Evolutionary conservation across 495 filamentous ascomycete species (phyloP).

Genomic region (Cryomyces minteri): DNA sequence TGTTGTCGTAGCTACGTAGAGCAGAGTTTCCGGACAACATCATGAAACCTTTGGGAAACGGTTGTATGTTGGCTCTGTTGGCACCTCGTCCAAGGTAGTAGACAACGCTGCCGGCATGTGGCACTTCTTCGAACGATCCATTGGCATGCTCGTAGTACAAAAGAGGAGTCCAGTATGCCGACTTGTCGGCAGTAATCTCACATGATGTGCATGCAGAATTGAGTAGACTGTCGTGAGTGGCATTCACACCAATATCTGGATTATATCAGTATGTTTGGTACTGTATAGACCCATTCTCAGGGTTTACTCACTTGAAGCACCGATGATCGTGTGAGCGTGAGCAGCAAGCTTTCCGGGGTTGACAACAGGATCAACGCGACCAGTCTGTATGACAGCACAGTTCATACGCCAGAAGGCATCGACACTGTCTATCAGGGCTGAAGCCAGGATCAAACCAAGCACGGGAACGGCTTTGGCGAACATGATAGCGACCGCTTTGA

Average conservation of each 20-base stretch:
- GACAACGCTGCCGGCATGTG: conserved; percentile 20
- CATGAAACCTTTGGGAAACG: conserved; percentile 26
- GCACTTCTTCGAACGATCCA: conserved; percentile 24
- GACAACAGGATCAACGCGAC: conserved; percentile 21
- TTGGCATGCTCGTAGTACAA: conserved; percentile 42
- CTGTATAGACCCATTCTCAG: background rate
- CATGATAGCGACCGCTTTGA: too few relatives aligned
- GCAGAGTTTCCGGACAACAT: conserved; percentile 25
- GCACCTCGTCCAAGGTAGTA: conserved; percentile 27
- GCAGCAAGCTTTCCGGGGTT: conserved; percentile 10
- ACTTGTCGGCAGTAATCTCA: conserved; percentile 42
- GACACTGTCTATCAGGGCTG: too few relatives aligned
- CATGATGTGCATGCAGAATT: conserved; percentile 44
- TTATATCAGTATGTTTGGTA: background rate
- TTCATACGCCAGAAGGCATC: conserved; percentile 21
- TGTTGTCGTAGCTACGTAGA: conserved; percentile 20
- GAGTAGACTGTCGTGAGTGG: conserved; percentile 30
- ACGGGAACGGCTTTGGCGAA: too few relatives aligned
- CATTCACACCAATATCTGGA: conserved; percentile 25
- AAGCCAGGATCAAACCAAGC: too few relatives aligned
- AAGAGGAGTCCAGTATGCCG: conserved; percentile 49
- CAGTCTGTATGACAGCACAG: conserved; percentile 19
- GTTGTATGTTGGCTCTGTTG: conserved; percentile 15
- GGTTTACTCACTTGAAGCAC: conserved; percentile 13
- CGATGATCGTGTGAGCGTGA: conserved; percentile 21